Conservation (phyloP, 768 basidiomycete genomes). For the Crassisporium funariophilum region DNA sequence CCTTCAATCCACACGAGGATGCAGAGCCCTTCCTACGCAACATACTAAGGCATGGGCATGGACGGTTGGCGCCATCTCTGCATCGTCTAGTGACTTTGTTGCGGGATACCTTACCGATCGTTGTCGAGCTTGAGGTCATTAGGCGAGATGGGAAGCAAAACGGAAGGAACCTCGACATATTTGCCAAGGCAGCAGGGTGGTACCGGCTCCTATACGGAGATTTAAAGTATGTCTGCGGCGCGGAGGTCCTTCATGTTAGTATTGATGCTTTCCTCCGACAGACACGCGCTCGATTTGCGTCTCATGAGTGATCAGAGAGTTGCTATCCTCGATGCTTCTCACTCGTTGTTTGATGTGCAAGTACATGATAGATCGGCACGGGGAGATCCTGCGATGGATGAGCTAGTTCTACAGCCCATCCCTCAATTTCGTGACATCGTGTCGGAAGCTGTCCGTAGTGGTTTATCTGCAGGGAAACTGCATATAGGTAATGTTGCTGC, state of each 20-base stretch:
- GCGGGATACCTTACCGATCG: constrained; percentile 77
- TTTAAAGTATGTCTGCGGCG: constrained; percentile 47
- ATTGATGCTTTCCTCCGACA: constrained; percentile 25
- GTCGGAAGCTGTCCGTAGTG: constrained; percentile 47
- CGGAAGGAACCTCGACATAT: constrained; percentile 54
- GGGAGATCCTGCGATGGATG: constrained; percentile 15
- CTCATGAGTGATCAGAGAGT: constrained; percentile 68
- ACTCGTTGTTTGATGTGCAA: constrained; percentile 48
- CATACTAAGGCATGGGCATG: constrained; percentile 66
- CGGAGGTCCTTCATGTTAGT: not conserved
- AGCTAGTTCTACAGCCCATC: constrained; percentile 56
- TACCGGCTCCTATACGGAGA: constrained; percentile 75
- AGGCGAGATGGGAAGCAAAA: constrained; percentile 35
- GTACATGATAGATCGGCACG: constrained; percentile 10
- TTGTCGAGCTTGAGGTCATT: constrained; percentile 67
- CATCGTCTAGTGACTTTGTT: constrained; percentile 69
- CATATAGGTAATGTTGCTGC: constrained; percentile 48
- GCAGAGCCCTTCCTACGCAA: constrained; percentile 76
- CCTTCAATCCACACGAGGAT: constrained; percentile 76
- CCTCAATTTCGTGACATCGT: constrained; percentile 58
- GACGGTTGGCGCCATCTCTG: constrained; percentile 64
- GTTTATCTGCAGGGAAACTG: constrained; percentile 31
- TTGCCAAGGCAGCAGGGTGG: constrained; percentile 82
- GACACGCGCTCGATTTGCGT: constrained; percentile 81
- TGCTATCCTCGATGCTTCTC: constrained; percentile 73